Evolutionary conservation across 306 rosid species (phyloP), one percentile per base, ranked within the genome.

Genomic region (Calophaca sinica): DNA sequence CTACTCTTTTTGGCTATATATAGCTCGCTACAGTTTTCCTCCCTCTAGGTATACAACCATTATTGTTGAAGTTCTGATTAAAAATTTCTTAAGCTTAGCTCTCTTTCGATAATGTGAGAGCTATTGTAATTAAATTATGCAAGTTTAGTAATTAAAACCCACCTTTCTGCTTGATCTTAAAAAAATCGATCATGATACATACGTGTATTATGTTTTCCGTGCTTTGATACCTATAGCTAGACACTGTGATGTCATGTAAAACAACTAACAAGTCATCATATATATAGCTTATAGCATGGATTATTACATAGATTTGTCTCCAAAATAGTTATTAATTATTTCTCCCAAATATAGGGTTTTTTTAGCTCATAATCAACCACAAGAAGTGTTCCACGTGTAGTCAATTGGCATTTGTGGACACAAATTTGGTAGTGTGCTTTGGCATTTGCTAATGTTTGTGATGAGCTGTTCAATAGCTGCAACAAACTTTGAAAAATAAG

Each of bases 401-500:
- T 52, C 11, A 78, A 83, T 63, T 59, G 28, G 62, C 39, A 75
- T 72, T 76, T 36, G 65, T 61, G 73, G 71, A 51, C 45, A 55
- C 53, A 81, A 35, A 80, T 78, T 72, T 69, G 87, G 82, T 74
- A 70, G 79, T 84, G 57, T 57, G 70, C 67, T 71, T 70, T 72
- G 73, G 81, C 76, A 63, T 55, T 46, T 79, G 78, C 74, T 73
- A 72, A 73, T 70, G 81, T 79, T 73, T 57, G 85, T 79, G 82
- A 33, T 73, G 84, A 75, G 87, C 81, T 78, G 83, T 80, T 85
- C 79, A 69, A 78, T 77, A 59, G 80, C 58, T 77, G 73, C 85
- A 88, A 85, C 89, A 74, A 87, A 90, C 90, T 26, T 86, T 84
- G 87, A 85, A 86, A 82, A 77, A 60, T 78, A 78, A 53, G 48